A percentile compares a stretch with the other conserved stretches of the same genome.
Conservation (phyloP, 179 eudicot genomes). For the Gypsophila paniculata region DNA sequence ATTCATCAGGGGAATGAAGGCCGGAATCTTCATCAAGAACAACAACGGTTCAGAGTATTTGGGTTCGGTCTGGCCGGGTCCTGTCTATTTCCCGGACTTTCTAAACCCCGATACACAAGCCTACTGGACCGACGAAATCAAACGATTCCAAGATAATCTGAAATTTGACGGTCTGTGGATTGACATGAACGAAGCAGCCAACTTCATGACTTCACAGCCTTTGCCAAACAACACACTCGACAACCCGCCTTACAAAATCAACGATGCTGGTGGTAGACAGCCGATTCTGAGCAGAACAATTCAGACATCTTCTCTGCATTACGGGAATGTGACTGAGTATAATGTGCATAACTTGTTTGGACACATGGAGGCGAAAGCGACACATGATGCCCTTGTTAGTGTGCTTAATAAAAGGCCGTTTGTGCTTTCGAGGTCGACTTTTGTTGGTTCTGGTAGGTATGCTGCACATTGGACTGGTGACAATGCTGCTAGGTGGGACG, state of each 20-base stretch:
- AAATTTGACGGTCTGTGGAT: constrained; percentile 59
- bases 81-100: constrained; percentile 59
- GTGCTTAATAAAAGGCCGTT: constrained; percentile 42
- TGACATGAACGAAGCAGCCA: constrained; percentile 66
- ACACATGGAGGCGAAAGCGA: constrained; percentile 35
- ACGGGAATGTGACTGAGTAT: constrained; percentile 36
- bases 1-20: constrained; percentile 49
- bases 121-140: constrained; percentile 38
- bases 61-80: constrained; percentile 66
- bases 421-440: constrained; percentile 43
- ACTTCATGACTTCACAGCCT: constrained; percentile 36
- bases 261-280: constrained; percentile 28
- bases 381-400: constrained; percentile 31
- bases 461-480: constrained; percentile 67
- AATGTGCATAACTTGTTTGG: constrained; percentile 49
- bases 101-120: constrained; percentile 28
- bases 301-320: constrained; percentile 41
- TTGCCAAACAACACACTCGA: constrained; percentile 36
- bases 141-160: constrained; percentile 27
- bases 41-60: constrained; percentile 40
- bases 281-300: constrained; percentile 39
- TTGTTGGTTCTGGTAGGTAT: constrained; percentile 49
- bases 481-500: constrained; percentile 52
- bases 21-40: constrained; percentile 44
- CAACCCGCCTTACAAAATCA: constrained; percentile 51